Conservation (phyloP, 495 filamentous ascomycete species). For the Penicillium canescens region DNA sequence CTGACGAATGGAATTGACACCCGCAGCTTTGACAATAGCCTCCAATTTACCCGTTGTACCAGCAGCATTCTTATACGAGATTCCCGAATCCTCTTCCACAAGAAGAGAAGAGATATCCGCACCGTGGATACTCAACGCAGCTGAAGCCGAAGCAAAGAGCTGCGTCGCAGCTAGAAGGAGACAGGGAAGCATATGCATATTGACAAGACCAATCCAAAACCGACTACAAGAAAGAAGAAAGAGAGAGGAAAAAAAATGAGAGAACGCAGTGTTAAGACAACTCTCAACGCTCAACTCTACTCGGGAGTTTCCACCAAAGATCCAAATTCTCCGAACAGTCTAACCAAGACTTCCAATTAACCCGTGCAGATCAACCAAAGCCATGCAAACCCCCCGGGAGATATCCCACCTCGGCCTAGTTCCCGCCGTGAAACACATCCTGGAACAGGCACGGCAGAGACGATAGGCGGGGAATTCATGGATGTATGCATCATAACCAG, state of each 20-base stretch:
- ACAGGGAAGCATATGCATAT: conserved; percentile 14
- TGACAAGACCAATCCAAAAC: not conserved
- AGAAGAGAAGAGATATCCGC: conserved; percentile 74
- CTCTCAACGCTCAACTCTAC: too few relatives aligned
- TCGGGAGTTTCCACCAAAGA: too few relatives aligned
- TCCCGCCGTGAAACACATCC: not conserved
- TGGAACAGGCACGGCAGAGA: not conserved
- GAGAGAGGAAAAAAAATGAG: too few relatives aligned
- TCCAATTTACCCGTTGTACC: conserved; percentile 59
- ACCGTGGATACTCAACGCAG: conserved; percentile 62
- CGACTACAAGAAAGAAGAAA: too few relatives aligned
- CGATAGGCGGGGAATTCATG: too few relatives aligned
- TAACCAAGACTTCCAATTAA: too few relatives aligned
- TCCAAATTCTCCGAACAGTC: too few relatives aligned
- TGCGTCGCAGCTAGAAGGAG: conserved; percentile 24
- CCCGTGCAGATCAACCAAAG: too few relatives aligned
- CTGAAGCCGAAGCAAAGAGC: conserved; percentile 23
- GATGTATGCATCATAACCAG: too few relatives aligned
- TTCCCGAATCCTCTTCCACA: conserved; percentile 61
- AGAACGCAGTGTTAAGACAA: not conserved
- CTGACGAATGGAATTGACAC: conserved; percentile 72
- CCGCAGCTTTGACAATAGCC: conserved; percentile 59
- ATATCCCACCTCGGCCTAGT: not conserved
- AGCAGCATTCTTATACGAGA: conserved; percentile 57
- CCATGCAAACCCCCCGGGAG: not conserved